These are phyloP conservation scores for Entamoeba histolytica DNA, from an alignment of 208 protist species.

Conservation along the genomic window DNA sequence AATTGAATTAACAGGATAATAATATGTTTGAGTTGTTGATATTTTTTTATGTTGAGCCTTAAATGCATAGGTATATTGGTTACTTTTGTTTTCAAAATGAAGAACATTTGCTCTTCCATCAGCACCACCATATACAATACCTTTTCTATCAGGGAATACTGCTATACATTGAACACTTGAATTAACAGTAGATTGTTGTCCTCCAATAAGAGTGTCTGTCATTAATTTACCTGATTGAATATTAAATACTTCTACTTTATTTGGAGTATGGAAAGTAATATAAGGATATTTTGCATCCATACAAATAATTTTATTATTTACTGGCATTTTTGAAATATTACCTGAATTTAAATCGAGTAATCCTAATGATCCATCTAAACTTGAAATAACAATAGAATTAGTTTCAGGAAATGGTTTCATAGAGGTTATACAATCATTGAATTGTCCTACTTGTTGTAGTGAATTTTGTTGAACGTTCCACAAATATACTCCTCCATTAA, in stretches of 20 bases:
- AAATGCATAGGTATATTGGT: neutral
- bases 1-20: neutral
- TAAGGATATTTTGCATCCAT: neutral
- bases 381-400: neutral
- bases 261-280: neutral
- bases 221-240: neutral
- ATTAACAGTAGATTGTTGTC: neutral
- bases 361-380: neutral
- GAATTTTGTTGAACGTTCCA: neutral
- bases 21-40: neutral
- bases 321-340: neutral
- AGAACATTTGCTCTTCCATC: neutral
- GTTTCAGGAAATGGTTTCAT: neutral
- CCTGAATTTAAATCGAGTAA: neutral
- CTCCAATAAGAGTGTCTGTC: neutral
- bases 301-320: neutral
- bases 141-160: neutral
- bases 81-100: neutral
- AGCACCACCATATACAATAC: neutral
- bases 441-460: neutral
- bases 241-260: neutral
- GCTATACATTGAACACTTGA: neutral
- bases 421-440: neutral
- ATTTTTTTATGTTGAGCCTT: neutral
- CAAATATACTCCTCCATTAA: neutral